Evolutionary conservation across 2,329 filamentous ascomycete species (phyloP).

Genomic region (Trichoderma koningiopsis): DNA sequence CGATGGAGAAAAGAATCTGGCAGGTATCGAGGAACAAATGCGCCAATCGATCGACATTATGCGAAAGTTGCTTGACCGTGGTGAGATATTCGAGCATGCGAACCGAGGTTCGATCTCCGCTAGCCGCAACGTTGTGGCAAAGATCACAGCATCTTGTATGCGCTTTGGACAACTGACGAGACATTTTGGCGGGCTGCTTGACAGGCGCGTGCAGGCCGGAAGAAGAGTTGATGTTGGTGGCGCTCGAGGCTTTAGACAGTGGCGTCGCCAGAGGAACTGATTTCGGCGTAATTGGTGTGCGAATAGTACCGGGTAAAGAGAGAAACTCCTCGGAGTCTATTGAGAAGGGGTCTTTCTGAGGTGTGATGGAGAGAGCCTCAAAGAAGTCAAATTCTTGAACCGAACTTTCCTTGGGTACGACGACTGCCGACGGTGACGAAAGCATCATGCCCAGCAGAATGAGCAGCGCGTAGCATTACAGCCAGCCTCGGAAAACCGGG

Average conservation of each 20-base stretch:
- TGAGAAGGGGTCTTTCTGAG: slow-evolving; percentile 15
- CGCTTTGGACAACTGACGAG: not conserved
- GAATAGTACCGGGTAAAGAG: not conserved
- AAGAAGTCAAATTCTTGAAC: slow-evolving; percentile 18
- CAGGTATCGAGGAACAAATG: slow-evolving; percentile 69
- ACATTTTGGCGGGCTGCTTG: slow-evolving; percentile 2
- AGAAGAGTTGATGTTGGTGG: not conserved
- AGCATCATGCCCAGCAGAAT: slow-evolving; percentile 1
- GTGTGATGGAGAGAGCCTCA: slow-evolving; percentile 17
- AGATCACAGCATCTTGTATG: slow-evolving; percentile 10
- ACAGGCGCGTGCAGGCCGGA: not conserved
- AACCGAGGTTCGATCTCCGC: slow-evolving; percentile 16
- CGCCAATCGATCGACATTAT: slow-evolving; percentile 61
- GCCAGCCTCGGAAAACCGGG: not conserved
- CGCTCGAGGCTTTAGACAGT: not conserved
- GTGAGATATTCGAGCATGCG: slow-evolving; percentile 64
- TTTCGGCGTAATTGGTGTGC: not conserved
- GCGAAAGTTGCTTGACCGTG: slow-evolving; percentile 55
- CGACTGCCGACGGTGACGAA: not conserved
- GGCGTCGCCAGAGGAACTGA: not conserved
- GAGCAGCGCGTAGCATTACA: not conserved
- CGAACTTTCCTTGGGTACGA: slow-evolving; percentile 1
- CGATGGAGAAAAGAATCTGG: slow-evolving; percentile 67
- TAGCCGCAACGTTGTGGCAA: slow-evolving; percentile 7
- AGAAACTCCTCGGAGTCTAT: not conserved